Evolutionary conservation across 768 basidiomycete species (phyloP).

Genomic region (Coprinellus micaceus): DNA sequence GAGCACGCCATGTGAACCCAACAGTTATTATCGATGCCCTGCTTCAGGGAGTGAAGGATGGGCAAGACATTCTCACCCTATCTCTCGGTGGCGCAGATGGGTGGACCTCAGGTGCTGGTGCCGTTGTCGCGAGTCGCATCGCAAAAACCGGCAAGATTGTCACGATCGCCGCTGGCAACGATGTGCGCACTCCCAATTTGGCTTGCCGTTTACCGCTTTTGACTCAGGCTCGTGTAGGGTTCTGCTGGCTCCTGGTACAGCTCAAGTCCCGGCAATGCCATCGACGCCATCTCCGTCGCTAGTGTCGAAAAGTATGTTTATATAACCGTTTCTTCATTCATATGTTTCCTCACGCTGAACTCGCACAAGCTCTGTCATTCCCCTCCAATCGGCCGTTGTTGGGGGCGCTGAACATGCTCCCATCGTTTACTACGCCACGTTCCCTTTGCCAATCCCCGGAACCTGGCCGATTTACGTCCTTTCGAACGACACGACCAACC

Average conservation of each 20-base stretch:
- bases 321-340: neutral
- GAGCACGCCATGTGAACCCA: neutral
- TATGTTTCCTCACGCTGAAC: conserved; percentile 1
- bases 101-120: conserved; percentile 27
- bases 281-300: conserved; percentile 53
- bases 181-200: conserved; percentile 11
- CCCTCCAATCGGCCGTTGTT: conserved; percentile 48
- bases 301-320: conserved; percentile 52
- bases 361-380: conserved; percentile 34
- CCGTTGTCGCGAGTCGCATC: conserved; percentile 36
- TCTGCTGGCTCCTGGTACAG: conserved; percentile 60
- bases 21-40: conserved; percentile 37
- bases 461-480: conserved; percentile 53
- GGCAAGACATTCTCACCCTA: conserved; percentile 49
- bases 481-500: conserved; percentile 48
- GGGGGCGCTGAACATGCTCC: conserved; percentile 38
- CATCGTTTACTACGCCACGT: conserved; percentile 46
- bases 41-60: conserved; percentile 34
- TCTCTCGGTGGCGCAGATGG: conserved; percentile 46
- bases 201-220: neutral
- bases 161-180: conserved; percentile 45
- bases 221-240: conserved; percentile 30
- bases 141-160: conserved; percentile 44
- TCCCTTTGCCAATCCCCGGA: conserved; percentile 43
- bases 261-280: conserved; percentile 48